Conservation (phyloP, 148 eudicot genomes). For the Chenopodium suecicum region DNA sequence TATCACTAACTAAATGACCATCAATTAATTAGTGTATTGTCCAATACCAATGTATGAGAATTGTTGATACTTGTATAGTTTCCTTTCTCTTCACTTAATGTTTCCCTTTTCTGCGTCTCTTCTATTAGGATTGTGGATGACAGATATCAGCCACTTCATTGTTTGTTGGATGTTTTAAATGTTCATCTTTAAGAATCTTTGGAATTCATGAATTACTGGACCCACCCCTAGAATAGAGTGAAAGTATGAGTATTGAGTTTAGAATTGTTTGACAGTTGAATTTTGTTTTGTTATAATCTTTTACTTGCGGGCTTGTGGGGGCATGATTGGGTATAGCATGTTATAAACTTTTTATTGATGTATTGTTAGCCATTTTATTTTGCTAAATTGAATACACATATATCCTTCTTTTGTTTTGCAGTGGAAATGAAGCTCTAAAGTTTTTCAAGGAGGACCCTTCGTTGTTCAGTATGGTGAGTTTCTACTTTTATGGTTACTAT, state of each 20-base stretch:
- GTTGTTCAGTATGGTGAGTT: conserved; percentile 68
- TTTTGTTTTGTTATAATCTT: neutral
- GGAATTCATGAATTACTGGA: neutral
- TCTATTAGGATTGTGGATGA: neutral
- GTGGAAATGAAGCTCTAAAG: conserved; percentile 79
- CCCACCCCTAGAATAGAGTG: neutral
- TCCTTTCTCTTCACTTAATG: neutral
- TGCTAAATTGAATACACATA: neutral
- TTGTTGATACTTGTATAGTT: neutral
- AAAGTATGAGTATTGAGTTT: neutral
- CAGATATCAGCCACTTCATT: neutral
- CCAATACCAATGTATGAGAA: neutral
- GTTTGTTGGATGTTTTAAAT: neutral
- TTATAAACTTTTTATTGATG: neutral
- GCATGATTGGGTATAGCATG: neutral
- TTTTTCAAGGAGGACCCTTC: conserved; percentile 81
- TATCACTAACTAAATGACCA: neutral
- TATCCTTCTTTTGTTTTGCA: conserved; percentile 28
- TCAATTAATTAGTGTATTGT: neutral
- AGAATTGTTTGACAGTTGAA: neutral
- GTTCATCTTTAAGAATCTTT: neutral
- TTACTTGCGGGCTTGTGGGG: neutral
- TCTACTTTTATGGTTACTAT: neutral
- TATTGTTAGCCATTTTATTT: neutral
- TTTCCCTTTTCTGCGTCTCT: neutral